Base-by-base conservation (phyloP, 2,329 filamentous ascomycete species). In the Aaosphaeria pasadenensis region DNA sequence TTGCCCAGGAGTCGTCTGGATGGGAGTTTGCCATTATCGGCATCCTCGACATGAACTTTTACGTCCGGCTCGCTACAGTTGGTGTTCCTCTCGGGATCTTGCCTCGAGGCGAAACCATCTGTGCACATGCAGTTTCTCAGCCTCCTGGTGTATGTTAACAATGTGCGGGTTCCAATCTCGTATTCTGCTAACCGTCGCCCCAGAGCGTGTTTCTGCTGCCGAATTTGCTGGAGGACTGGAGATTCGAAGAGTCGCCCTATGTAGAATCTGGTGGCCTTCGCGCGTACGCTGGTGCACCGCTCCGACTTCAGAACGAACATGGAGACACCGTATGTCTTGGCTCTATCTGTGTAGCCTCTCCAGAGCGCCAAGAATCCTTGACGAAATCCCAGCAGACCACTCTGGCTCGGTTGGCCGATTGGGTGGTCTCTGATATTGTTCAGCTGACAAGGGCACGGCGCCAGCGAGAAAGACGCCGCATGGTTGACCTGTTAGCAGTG, bases 21-120 rank as follows among this genome's bases (percentile, higher is more conserved):
- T 77, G 75, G 74, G 74, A 77, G 6, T 74, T 69, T 46, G 74
- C 67, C n/a, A 71, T 76, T n/a, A 63, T 75, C 5, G 75, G 75
- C 2, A 55, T 77, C 3, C 60, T 77, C 4, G 71, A 74, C 29
- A 63, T 73, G 49, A 69, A 75, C 41, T 65, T 70, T 31, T 77
- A 72, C 52, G 72, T 68, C 4, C 70, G 75, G 9, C 49, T 77
- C 28, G 74, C 69, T 2, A 71, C 74, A 0, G 64, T 71, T 1
- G 73, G 73, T 2, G 57, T 77, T 4, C 65, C 71, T 0, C 54
- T 77, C 1, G 71, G 66, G 11, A 63, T 74, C 6, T 50, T 78
- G 3, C 75, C 75, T 0, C 71, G 75, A 5, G 69, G 74, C 6
- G 75, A 78, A 50, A 74, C 68, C 7, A 66, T 71, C 0, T 77